Percentiles rank a stretch among this genome's conserved stretches.
Evolutionary conservation across 1,284 basidiomycete genomes (phyloP).

Genomic region (Ceratobasidium sp.): DNA sequence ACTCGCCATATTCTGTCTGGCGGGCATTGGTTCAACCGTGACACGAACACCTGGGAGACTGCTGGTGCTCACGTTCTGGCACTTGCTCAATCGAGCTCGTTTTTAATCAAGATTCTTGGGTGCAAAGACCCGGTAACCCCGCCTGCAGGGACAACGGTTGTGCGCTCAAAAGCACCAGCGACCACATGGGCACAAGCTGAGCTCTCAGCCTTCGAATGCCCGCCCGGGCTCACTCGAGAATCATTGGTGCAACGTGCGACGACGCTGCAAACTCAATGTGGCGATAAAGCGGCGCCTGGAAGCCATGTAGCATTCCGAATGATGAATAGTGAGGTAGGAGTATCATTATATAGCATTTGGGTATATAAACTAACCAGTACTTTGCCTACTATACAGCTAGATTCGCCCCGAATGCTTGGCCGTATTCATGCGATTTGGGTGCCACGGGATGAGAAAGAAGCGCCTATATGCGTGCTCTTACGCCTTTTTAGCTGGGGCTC

Average conservation of each 20-base stretch:
- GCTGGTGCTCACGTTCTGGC: not conserved
- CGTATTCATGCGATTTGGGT: not conserved
- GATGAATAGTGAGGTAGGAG: not conserved
- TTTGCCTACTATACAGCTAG: not conserved
- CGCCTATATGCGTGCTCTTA: not conserved
- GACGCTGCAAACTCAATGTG: not conserved
- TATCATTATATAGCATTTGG: not conserved
- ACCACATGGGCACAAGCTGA: not conserved
- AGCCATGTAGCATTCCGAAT: not conserved
- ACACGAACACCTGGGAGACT: not conserved
- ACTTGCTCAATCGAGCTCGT: not conserved
- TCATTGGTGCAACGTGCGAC: not conserved
- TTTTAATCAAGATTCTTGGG: not conserved
- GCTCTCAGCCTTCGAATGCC: not conserved
- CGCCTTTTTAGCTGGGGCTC: not conserved
- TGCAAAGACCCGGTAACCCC: not conserved
- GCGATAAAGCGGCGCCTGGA: not conserved
- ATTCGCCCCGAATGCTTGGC: not conserved
- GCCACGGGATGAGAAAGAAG: not conserved
- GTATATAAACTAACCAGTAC: not conserved
- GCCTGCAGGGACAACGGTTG: not conserved
- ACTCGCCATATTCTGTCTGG: slow-evolving; percentile 46
- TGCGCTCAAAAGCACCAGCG: not conserved
- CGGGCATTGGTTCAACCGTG: slow-evolving; percentile 42
- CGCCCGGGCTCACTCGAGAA: not conserved